phyloP scores from a whole-genome alignment of 2,329 filamentous ascomycete genomes.

The Alternaria brassicae region DNA sequence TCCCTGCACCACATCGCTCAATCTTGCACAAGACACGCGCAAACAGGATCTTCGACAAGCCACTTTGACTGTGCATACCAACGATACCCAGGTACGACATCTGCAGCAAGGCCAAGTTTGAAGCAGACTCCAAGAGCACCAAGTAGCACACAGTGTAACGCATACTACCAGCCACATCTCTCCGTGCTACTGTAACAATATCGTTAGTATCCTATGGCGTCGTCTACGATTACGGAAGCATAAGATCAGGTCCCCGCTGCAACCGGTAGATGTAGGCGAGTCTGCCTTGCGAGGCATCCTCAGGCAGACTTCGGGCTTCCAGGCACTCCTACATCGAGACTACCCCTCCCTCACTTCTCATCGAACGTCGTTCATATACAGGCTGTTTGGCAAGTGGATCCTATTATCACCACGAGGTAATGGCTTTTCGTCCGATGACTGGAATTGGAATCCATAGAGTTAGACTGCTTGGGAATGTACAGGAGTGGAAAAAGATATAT shows the following conservation, averaged over 20 bases:
- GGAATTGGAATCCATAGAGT: no score
- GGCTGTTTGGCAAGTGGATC: no score
- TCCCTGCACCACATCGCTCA: constrained; percentile 33
- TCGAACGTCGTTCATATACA: no score
- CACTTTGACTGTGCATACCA: no score
- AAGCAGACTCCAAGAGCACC: no score
- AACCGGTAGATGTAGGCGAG: neutral
- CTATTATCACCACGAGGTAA: no score
- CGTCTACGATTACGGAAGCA: neutral
- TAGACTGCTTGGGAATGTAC: neutral
- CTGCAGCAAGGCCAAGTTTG: no score
- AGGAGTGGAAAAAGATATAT: neutral
- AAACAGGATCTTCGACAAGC: constrained; percentile 10
- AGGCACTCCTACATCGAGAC: neutral
- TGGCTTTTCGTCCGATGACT: no score
- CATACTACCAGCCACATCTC: neutral
- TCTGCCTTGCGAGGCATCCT: neutral
- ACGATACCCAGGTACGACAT: no score
- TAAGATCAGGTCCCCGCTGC: neutral
- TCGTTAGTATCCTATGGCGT: neutral
- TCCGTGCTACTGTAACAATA: neutral
- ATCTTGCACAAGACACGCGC: constrained; percentile 1
- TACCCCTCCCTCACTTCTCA: no score
- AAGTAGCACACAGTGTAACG: neutral
- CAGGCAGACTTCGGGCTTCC: neutral